These are phyloP conservation scores for Arctium minus DNA, from an alignment of 129 eudicot species.

Conservation along the genomic window DNA sequence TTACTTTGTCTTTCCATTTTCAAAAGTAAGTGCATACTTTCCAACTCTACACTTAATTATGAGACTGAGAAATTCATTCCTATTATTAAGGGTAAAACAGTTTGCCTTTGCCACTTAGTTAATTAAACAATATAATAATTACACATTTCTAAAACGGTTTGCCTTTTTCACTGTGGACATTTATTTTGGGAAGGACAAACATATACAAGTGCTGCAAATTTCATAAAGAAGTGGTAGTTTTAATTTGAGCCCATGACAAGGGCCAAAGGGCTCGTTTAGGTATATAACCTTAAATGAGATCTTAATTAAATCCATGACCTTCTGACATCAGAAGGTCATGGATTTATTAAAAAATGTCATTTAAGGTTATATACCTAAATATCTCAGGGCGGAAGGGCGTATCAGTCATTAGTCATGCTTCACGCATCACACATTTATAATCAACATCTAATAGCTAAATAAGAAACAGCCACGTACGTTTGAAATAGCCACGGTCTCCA, in stretches of 20 bases:
- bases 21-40: no score
- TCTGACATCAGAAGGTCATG: not conserved
- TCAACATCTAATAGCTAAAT: not conserved
- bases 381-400: not conserved
- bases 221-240: not conserved
- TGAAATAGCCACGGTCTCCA: constrained; percentile 92
- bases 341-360: not conserved
- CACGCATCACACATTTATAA: not conserved
- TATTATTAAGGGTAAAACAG: no score
- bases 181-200: not conserved
- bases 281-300: not conserved
- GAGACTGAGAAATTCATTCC: no score
- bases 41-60: no score
- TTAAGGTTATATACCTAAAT: not conserved
- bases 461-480: constrained; percentile 45
- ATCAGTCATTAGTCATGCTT: not conserved
- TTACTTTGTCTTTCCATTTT: no score
- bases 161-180: not conserved
- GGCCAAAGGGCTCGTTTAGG: not conserved
- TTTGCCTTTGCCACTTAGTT: no score
- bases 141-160: no score
- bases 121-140: no score
- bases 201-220: not conserved
- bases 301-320: no score
- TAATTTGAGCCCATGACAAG: not conserved